Evolutionary conservation across 805 yeast genomes (phyloP).

Genomic region (Pichia nanzhaoensis): DNA sequence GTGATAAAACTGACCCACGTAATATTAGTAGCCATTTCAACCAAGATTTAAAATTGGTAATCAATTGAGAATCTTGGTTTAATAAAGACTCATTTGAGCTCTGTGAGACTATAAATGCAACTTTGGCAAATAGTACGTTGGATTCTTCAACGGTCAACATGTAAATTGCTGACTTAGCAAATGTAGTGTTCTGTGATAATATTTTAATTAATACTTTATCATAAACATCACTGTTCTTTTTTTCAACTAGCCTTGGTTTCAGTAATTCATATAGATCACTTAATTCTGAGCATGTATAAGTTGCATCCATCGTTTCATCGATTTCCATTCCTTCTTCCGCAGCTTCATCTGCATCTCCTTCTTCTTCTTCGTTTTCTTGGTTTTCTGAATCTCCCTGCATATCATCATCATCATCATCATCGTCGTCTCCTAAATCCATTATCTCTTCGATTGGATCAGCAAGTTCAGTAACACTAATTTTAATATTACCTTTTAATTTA

Average conservation of each 20-base stretch:
- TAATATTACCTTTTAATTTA: slow-evolving; percentile 19
- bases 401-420: slow-evolving; percentile 12
- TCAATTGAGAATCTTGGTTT: slow-evolving; percentile 3
- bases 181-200: slow-evolving; percentile 29
- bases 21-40: slow-evolving; percentile 70
- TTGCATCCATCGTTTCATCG: slow-evolving; percentile 20
- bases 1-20: slow-evolving; percentile 59
- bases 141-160: slow-evolving; percentile 42
- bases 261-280: slow-evolving; percentile 21
- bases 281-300: slow-evolving; percentile 22
- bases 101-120: slow-evolving; percentile 44
- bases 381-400: slow-evolving; percentile 13
- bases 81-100: not conserved
- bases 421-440: slow-evolving; percentile 16
- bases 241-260: slow-evolving; percentile 19
- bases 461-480: slow-evolving; percentile 23
- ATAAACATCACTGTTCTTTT: slow-evolving; percentile 18
- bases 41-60: slow-evolving; percentile 43
- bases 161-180: slow-evolving; percentile 49
- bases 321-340: not conserved
- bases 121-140: slow-evolving; percentile 37
- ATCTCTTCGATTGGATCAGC: slow-evolving; percentile 2
- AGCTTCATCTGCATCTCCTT: slow-evolving; percentile 1
- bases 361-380: slow-evolving; percentile 14
- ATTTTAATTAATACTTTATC: slow-evolving; percentile 26